Conservation (phyloP, 768 basidiomycete species). For the Tricholoma saponaceum region DNA sequence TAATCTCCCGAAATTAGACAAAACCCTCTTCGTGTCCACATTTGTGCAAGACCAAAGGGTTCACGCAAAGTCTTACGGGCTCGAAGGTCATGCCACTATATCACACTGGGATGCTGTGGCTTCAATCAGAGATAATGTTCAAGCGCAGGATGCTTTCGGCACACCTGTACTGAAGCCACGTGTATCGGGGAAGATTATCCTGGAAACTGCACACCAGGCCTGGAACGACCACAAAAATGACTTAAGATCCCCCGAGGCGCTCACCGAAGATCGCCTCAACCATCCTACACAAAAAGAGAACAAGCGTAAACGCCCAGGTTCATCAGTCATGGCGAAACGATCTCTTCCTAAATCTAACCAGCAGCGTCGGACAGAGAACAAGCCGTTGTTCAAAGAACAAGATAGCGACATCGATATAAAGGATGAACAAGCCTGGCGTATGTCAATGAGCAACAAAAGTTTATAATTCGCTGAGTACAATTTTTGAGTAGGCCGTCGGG, state of each 20-base stretch:
- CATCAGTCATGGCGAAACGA: slow-evolving; percentile 3
- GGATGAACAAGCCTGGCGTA: slow-evolving; percentile 23
- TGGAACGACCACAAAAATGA: slow-evolving; percentile 6
- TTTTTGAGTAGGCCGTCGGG: slow-evolving; percentile 47
- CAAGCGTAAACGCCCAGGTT: slow-evolving; percentile 2
- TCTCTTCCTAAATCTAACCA: slow-evolving; percentile 1
- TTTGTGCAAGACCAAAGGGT: slow-evolving; percentile 49
- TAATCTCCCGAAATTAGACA: slow-evolving; percentile 36
- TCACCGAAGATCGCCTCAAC: neutral
- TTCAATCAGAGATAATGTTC: neutral
- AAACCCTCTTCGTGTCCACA: slow-evolving; percentile 34
- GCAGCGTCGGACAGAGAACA: neutral
- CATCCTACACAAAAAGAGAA: neutral
- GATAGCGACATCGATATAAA: neutral
- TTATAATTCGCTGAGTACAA: neutral
- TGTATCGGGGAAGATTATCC: slow-evolving; percentile 9
- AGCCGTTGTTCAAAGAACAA: neutral
- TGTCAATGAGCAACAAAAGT: slow-evolving; percentile 32
- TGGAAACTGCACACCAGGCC: neutral
- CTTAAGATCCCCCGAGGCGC: neutral
- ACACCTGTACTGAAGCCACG: slow-evolving; percentile 58
- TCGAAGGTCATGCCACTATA: slow-evolving; percentile 32
- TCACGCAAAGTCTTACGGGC: slow-evolving; percentile 39
- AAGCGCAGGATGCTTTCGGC: slow-evolving; percentile 26
- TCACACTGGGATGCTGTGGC: slow-evolving; percentile 24